Percentiles rank a stretch among this genome's conserved stretches.
phyloP scores from a whole-genome alignment of 2,329 filamentous ascomycete species.

The Coniella vitis region DNA sequence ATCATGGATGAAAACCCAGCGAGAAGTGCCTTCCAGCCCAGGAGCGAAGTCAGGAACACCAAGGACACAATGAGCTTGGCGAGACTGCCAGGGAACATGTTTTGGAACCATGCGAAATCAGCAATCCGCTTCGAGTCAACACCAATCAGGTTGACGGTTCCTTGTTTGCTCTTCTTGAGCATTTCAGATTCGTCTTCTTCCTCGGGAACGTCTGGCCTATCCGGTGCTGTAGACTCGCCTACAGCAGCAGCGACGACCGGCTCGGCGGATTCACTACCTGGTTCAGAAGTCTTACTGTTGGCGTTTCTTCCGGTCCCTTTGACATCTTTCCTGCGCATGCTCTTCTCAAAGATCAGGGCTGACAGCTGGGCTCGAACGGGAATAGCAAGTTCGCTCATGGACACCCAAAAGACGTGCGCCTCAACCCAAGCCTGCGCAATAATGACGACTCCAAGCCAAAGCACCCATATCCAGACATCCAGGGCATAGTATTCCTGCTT shows the following conservation, averaged over 20 bases:
- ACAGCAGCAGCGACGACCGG: slow-evolving; percentile 22
- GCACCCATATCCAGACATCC: slow-evolving; percentile 61
- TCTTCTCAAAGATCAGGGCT: slow-evolving; percentile 68
- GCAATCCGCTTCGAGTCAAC: slow-evolving; percentile 65
- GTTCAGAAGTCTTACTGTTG: slow-evolving; percentile 28
- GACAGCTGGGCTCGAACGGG: slow-evolving; percentile 65
- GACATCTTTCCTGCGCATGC: slow-evolving; percentile 69
- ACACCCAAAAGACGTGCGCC: slow-evolving; percentile 60
- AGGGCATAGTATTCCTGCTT: slow-evolving; percentile 37
- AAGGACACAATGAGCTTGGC: slow-evolving; percentile 61
- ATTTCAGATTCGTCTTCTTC: slow-evolving; percentile 42
- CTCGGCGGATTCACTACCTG: slow-evolving; percentile 24
- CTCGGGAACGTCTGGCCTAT: slow-evolving; percentile 29
- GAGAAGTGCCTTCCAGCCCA: slow-evolving; percentile 64
- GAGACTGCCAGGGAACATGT: slow-evolving; percentile 54
- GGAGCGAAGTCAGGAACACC: slow-evolving; percentile 57
- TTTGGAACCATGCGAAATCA: slow-evolving; percentile 61
- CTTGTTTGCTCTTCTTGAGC: slow-evolving; percentile 52
- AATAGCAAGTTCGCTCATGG: slow-evolving; percentile 54
- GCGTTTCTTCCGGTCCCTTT: slow-evolving; percentile 51
- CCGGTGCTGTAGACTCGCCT: slow-evolving; percentile 24
- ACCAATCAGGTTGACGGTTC: slow-evolving; percentile 71
- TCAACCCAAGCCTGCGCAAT: slow-evolving; percentile 55
- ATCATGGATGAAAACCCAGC: slow-evolving; percentile 59
- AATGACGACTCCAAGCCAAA: slow-evolving; percentile 54